Percentiles rank a stretch among this genome's conserved stretches.
These are phyloP conservation scores for Discostella stelligera DNA, from an alignment of 352 stramenopile species.

Conservation along the genomic window DNA sequence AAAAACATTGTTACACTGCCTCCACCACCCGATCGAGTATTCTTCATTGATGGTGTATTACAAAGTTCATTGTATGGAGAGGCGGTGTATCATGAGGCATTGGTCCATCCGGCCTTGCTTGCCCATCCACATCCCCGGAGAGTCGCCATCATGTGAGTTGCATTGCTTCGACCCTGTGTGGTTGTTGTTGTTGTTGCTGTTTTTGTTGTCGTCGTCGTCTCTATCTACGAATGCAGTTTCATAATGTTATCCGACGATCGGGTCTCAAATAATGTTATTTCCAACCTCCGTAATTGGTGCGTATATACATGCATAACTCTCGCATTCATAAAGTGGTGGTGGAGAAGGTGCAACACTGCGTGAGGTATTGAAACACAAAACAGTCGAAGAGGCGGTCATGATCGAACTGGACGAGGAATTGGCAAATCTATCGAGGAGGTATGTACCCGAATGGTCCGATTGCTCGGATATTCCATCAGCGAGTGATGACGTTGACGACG, in stretches of 20 bases:
- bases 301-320: no score
- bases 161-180: no score
- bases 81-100: slow-evolving; percentile 66
- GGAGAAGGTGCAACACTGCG: slow-evolving; percentile 74
- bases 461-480: slow-evolving; percentile 12
- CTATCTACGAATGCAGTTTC: no score
- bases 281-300: no score
- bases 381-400: slow-evolving; percentile 63
- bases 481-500: background rate
- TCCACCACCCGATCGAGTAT: slow-evolving; percentile 47
- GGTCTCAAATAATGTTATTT: no score
- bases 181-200: no score
- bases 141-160: slow-evolving; percentile 57
- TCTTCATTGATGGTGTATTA: slow-evolving; percentile 67
- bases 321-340: slow-evolving; percentile 31
- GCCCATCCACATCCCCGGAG: slow-evolving; percentile 63
- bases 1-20: slow-evolving; percentile 53
- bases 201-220: no score
- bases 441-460: slow-evolving; percentile 28
- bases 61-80: slow-evolving; percentile 56
- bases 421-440: slow-evolving; percentile 6
- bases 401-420: slow-evolving; percentile 47
- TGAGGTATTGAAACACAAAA: slow-evolving; percentile 77
- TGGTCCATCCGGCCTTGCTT: slow-evolving; percentile 75
- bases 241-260: no score